Evolutionary conservation across 371 early-diverging fungal genomes (phyloP), one percentile per base, ranked within the genome.

Genomic region (Gilbertella persicaria): DNA sequence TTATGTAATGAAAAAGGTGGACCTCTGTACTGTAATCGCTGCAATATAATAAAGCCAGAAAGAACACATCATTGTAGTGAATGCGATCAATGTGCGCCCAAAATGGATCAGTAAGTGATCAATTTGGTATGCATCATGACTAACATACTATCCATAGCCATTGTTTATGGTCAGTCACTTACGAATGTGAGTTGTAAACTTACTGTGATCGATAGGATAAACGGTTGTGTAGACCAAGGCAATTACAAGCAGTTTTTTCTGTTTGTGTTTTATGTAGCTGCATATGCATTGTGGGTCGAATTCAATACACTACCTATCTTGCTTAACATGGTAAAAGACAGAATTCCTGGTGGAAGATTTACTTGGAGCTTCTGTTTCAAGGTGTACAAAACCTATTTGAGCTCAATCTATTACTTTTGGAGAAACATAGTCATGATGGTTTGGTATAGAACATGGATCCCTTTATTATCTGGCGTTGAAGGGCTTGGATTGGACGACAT

Each of bases 101-200:
- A 58, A 19, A 66, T 66, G 66, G 66, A 66, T 33, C 66, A 66
- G 68, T 56, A 61, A 64, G 53, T 38, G 19, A 16, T 14, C 21
- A n/a, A 1, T 8, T 33, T 26, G 5, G 5, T 3, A 25, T 38
- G 25, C 24, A n/a, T 17, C 13, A 12, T 45, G 25, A 19, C 30
- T 20, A 5, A 3, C 24, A 13, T 23, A 38, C 2, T 9, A 3
- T 36, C 13, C 36, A 0, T 60, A 64, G 65, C 19, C 65, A 64
- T 43, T 64, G 65, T 12, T 16, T 59, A 19, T 64, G 61, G 61
- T 65, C 50, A 21, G 40, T 33, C 10, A 12, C 4, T 2, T 5
- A 10, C 10, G 38, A 43, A 24, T n/a, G 24, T 5, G 23, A 30
- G 6, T 41, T 42, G 28, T 41, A 16, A n/a, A 30, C 29, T 14